Evolutionary conservation across 2,329 filamentous ascomycete species (phyloP), one percentile per base, ranked within the genome.

Genomic region (Trichoderma asperellum): DNA sequence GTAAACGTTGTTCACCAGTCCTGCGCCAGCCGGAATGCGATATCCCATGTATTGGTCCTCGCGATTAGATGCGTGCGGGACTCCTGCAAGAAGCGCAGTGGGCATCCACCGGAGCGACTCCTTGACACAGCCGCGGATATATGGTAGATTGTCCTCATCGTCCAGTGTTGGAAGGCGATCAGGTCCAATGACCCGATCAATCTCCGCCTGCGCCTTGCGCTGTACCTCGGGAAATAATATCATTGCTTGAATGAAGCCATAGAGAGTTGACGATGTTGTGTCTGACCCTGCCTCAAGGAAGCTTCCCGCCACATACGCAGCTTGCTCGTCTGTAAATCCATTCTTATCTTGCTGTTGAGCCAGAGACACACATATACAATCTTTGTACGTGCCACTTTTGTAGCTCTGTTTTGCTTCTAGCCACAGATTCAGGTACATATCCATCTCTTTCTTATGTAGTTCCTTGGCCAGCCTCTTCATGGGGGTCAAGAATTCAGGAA

Each of bases 191-290:
- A 85, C 78, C 0, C 74, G 68, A 56, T 85, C 82, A 5, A 87
- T 77, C 53, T 83, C 81, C 0, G 72, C 71, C 43, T 82, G 81
- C 0, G 79, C 82, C 57, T 74, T 76, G 70, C 74, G 81, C 70
- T 85, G 83, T 0, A 84, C 81, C 1, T 77, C 77, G 2, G 78
- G 77, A 16, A 80, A 77, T 2, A 83, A 72, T 0, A 79, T 72
- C 83, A 87, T 84, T 8, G 85, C 86, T 24, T 83, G 77, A 1
- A 84, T 75, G 69, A 85, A 84, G 5, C 76, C 78, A 29, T 79
- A 74, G 4, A 86, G 66, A 4, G 70, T 73, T 1, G 70, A 72
- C 1, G 70, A 69, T 2, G 72, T 75, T 2, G 73, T 73, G 37
- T 75, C 73, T n/a, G 43, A 49, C n/a, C 43, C 43, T 21, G 43